Percentiles rank a stretch among this genome's conserved stretches.
phyloP scores from a whole-genome alignment of 75 land plant species.

The Ceratopteris richardii region DNA sequence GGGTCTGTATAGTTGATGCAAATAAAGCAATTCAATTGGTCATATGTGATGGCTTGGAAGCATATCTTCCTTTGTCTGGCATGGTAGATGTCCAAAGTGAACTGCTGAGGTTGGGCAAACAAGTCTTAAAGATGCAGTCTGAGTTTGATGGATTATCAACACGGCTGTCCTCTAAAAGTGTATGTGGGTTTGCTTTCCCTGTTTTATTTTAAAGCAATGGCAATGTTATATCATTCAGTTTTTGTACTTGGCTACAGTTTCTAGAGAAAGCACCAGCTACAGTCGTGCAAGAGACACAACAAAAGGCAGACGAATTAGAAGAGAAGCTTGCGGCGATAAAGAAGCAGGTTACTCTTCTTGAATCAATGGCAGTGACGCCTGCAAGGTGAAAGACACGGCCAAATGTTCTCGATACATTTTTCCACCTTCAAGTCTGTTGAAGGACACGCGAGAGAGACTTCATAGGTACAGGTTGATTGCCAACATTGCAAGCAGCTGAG shows the following conservation, averaged over 20 bases:
- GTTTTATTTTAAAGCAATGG: conserved; percentile 1
- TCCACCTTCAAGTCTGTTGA: too few species aligned
- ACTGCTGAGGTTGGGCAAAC: conserved; percentile 66
- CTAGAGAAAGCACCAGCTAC: conserved; percentile 73
- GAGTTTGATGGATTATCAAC: conserved; percentile 62
- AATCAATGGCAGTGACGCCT: conserved; percentile 24
- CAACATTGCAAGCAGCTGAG: too few species aligned
- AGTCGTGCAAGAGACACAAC: conserved; percentile 59
- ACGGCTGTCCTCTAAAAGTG: conserved; percentile 66
- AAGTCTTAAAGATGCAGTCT: conserved; percentile 57
- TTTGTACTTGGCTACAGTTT: conserved; percentile 39
- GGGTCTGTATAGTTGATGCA: conserved; percentile 43
- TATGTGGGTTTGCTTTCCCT: conserved; percentile 10
- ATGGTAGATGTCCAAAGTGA: conserved; percentile 87
- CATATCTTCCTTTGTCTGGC: conserved; percentile 80
- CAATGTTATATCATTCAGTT: not conserved
- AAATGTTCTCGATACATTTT: too few species aligned
- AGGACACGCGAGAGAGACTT: too few species aligned
- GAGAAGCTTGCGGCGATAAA: conserved; percentile 61
- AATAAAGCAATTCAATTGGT: conserved; percentile 80
- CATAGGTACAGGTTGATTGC: too few species aligned
- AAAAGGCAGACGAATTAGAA: conserved; percentile 62
- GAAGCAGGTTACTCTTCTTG: conserved; percentile 51
- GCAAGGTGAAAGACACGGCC: not conserved
- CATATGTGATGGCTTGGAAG: conserved; percentile 79